phyloP scores from a whole-genome alignment of 2,329 filamentous ascomycete species.

The Drechslera avenae region DNA sequence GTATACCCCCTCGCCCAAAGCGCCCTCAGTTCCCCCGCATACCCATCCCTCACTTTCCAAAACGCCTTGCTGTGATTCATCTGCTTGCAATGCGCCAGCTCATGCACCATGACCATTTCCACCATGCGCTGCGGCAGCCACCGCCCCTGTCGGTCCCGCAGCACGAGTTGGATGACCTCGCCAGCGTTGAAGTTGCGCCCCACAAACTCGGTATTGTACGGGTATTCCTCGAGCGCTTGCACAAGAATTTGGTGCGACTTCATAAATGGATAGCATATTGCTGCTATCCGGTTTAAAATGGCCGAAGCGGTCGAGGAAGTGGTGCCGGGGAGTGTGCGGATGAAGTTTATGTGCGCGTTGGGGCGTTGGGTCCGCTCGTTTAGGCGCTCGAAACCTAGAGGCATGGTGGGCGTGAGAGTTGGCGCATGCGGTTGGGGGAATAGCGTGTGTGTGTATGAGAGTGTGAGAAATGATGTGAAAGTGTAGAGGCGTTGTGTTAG shows the following conservation, averaged over 20 bases:
- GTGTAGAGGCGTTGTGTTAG: too few species aligned
- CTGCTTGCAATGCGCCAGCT: slow-evolving; percentile 84
- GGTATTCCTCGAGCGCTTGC: slow-evolving; percentile 74
- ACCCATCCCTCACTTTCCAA: slow-evolving; percentile 77
- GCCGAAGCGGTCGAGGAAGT: slow-evolving; percentile 36
- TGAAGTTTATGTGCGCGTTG: slow-evolving; percentile 81
- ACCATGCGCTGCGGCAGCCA: slow-evolving; percentile 86
- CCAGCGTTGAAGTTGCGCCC: slow-evolving; percentile 91
- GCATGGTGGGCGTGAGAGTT: slow-evolving; percentile 64
- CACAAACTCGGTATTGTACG: slow-evolving; percentile 80
- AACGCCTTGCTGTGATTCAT: slow-evolving; percentile 88
- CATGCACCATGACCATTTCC: slow-evolving; percentile 96
- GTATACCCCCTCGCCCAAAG: slow-evolving; percentile 74
- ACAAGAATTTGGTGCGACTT: slow-evolving; percentile 53
- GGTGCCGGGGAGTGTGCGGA: slow-evolving; percentile 73
- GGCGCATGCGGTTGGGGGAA: background rate
- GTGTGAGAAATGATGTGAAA: too few species aligned
- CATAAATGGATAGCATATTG: slow-evolving; percentile 73
- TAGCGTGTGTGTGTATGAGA: background rate
- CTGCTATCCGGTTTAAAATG: slow-evolving; percentile 53
- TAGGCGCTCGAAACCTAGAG: slow-evolving; percentile 76
- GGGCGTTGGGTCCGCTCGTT: slow-evolving; percentile 77
- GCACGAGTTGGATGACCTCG: slow-evolving; percentile 83
- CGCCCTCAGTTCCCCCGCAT: slow-evolving; percentile 70
- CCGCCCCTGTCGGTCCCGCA: slow-evolving; percentile 66